Evolutionary conservation across 1,139 yeast species (phyloP).

Genomic region (Scheffersomyces segobiensis): DNA sequence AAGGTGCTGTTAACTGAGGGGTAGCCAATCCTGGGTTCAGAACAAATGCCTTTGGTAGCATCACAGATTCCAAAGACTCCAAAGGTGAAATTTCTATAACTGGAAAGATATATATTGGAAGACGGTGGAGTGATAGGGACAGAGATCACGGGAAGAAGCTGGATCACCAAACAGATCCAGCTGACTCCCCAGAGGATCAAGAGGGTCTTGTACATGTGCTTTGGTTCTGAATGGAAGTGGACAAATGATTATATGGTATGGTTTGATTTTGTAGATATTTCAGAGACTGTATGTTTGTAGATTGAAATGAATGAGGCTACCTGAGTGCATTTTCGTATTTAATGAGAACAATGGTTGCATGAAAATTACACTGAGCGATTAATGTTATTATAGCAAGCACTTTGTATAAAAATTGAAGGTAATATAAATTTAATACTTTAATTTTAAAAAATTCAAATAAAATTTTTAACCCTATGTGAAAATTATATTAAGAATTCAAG

Average conservation of each 20-base stretch:
- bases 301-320: too few species aligned
- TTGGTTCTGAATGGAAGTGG: background rate
- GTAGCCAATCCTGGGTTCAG: constrained; percentile 40
- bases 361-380: background rate
- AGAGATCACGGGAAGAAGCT: constrained; percentile 43
- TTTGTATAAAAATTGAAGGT: background rate
- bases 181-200: constrained; percentile 23
- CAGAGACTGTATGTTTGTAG: background rate
- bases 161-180: constrained; percentile 33
- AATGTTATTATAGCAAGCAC: too few species aligned
- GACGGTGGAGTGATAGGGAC: constrained; percentile 39
- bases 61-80: constrained; percentile 51
- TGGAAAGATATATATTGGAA: constrained; percentile 29
- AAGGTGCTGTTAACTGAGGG: constrained; percentile 26
- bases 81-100: constrained; percentile 33
- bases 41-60: constrained; percentile 24
- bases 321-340: too few species aligned
- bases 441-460: too few species aligned
- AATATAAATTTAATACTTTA: too few species aligned
- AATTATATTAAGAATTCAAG: too few species aligned
- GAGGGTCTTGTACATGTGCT: constrained; percentile 29
- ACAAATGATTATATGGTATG: constrained; percentile 1
- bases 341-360: background rate
- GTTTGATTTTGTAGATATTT: background rate
- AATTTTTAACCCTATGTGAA: too few species aligned